These are phyloP conservation scores for Tuber magnatum DNA, from an alignment of 495 filamentous ascomycete genomes.

Conservation along the genomic window DNA sequence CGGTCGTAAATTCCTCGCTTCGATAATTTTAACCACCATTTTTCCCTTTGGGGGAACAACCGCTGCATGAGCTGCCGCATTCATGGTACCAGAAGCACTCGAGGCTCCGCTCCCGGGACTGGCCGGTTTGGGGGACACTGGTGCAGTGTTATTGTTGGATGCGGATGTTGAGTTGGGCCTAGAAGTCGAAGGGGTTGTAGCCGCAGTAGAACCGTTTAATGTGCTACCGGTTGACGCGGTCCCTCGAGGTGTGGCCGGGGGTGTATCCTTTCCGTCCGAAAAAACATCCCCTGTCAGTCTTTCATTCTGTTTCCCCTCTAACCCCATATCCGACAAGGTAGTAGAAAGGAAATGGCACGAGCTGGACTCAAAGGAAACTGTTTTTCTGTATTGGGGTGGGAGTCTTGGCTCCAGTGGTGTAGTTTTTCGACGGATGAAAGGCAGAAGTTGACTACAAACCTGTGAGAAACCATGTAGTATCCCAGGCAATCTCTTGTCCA, in stretches of 20 bases:
- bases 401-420: conserved; percentile 1
- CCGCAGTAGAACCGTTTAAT: conserved; percentile 23
- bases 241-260: conserved; percentile 39
- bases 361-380: conserved; percentile 4
- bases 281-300: conserved; percentile 33
- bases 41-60: conserved; percentile 80
- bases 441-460: conserved; percentile 39
- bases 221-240: conserved; percentile 38
- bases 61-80: conserved; percentile 45
- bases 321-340: conserved; percentile 22
- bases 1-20: conserved; percentile 71
- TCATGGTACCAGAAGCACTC: conserved; percentile 6
- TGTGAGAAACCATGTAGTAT: conserved; percentile 40
- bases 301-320: conserved; percentile 21
- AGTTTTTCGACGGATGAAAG: conserved; percentile 21
- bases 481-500: conserved; percentile 40
- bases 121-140: background rate
- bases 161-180: conserved; percentile 21
- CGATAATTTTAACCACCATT: conserved; percentile 75
- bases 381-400: background rate
- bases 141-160: conserved; percentile 9
- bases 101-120: background rate
- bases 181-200: conserved; percentile 22
- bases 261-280: conserved; percentile 40
- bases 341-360: conserved; percentile 10